Evolutionary conservation across 1,139 yeast species (phyloP).

Genomic region (Candida sp.): DNA sequence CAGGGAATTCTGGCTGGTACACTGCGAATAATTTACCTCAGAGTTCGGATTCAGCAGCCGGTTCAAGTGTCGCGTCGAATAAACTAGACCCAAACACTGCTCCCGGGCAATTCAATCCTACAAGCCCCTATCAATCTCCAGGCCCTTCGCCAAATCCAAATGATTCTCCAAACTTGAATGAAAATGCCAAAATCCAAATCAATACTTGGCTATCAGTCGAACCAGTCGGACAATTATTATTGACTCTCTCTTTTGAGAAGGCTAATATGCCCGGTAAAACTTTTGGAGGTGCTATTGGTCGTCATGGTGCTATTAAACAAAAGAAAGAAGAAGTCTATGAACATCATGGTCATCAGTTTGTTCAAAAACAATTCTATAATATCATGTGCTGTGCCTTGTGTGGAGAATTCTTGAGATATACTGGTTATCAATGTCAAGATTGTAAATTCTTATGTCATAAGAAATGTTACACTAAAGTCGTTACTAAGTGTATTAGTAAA

Average conservation of each 20-base stretch:
- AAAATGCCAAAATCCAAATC: slow-evolving; percentile 32
- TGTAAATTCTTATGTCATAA: slow-evolving; percentile 93
- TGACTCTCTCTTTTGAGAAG: slow-evolving; percentile 79
- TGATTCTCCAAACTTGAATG: slow-evolving; percentile 21
- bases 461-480: slow-evolving; percentile 91
- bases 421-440: slow-evolving; percentile 97
- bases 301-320: slow-evolving; percentile 98
- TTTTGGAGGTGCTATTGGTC: slow-evolving; percentile 76
- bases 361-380: slow-evolving; percentile 91
- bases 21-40: slow-evolving; percentile 61
- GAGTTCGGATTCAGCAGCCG: slow-evolving; percentile 7
- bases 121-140: neutral
- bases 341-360: slow-evolving; percentile 96
- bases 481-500: slow-evolving; percentile 92
- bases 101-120: neutral
- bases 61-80: slow-evolving; percentile 1
- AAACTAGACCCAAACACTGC: neutral
- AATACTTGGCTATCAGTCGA: slow-evolving; percentile 92
- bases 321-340: slow-evolving; percentile 93
- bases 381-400: slow-evolving; percentile 97
- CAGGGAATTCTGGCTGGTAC: slow-evolving; percentile 81
- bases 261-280: slow-evolving; percentile 47
- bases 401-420: slow-evolving; percentile 89
- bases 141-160: neutral
- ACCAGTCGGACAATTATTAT: slow-evolving; percentile 86